These are phyloP conservation scores for Tylopilus orsonianus DNA, from an alignment of 1,284 basidiomycete genomes.

Conservation along the genomic window DNA sequence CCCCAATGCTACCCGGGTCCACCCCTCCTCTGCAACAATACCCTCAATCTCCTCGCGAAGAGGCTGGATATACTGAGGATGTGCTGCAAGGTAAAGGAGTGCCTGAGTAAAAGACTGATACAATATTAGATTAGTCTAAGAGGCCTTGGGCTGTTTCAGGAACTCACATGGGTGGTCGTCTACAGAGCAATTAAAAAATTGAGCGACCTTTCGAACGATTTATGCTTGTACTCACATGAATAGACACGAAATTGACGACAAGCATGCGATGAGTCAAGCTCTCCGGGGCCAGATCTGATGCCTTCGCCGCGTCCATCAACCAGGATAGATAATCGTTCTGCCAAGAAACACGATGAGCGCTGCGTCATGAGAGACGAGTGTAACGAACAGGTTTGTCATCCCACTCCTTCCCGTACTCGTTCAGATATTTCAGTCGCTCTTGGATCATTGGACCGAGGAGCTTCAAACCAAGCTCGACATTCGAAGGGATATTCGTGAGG, in stretches of 20 bases:
- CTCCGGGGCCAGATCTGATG: slow-evolving; percentile 29
- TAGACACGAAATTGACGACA: slow-evolving; percentile 39
- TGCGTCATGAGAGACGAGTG: background rate
- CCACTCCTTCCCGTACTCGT: background rate
- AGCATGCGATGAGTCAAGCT: slow-evolving; percentile 36
- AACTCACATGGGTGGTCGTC: slow-evolving; percentile 13
- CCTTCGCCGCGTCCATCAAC: slow-evolving; percentile 42
- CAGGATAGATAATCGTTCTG: slow-evolving; percentile 25
- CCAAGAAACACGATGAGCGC: background rate
- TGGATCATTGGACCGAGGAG: background rate
- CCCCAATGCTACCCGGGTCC: too few species aligned
- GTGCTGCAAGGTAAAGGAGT: too few species aligned
- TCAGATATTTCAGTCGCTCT: background rate
- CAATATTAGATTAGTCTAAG: too few species aligned
- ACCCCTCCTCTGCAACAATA: too few species aligned
- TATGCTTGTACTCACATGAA: slow-evolving; percentile 28
- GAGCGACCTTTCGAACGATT: background rate
- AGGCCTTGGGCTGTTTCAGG: too few species aligned
- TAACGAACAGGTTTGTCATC: background rate
- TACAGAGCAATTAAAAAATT: background rate
- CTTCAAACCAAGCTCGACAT: too few species aligned
- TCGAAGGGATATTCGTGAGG: too few species aligned
- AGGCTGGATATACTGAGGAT: too few species aligned
- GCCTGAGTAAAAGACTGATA: too few species aligned
- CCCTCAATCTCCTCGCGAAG: too few species aligned